These are phyloP conservation scores for Leccinum disarticulatum DNA, from an alignment of 768 basidiomycete species.

Conservation along the genomic window DNA sequence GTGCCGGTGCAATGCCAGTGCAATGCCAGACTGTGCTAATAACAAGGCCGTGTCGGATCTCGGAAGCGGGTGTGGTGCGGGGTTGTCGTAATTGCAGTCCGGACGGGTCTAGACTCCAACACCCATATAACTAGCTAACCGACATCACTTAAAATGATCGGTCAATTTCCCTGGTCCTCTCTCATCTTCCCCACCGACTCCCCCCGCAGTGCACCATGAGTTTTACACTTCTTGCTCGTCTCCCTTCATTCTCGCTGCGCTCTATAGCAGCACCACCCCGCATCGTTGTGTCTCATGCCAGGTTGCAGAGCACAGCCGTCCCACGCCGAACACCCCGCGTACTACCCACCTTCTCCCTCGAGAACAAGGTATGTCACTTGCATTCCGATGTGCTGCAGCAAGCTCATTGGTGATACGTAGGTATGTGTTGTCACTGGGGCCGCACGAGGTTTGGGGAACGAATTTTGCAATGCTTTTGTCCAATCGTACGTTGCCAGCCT, in stretches of 20 bases:
- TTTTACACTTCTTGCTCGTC: constrained; percentile 26
- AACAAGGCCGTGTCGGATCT: constrained; percentile 19
- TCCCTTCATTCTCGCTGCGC: constrained; percentile 16
- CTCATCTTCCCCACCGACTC: constrained; percentile 16
- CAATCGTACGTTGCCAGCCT: constrained; percentile 54
- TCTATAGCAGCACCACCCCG: constrained; percentile 12
- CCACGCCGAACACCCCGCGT: constrained; percentile 42
- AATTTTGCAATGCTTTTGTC: constrained; percentile 88
- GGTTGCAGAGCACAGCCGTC: constrained; percentile 30
- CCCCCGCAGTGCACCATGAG: constrained; percentile 27
- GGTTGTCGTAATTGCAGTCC: constrained; percentile 2
- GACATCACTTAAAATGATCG: constrained; percentile 21
- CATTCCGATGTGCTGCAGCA: neutral
- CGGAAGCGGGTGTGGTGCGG: constrained; percentile 7
- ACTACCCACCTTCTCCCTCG: constrained; percentile 76
- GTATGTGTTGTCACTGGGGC: constrained; percentile 93
- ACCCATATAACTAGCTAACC: neutral
- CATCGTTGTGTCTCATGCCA: constrained; percentile 5
- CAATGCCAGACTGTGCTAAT: constrained; percentile 21
- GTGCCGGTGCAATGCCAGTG: neutral
- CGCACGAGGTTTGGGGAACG: constrained; percentile 85
- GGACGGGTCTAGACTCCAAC: constrained; percentile 8
- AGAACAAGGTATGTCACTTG: constrained; percentile 56
- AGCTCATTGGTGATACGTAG: constrained; percentile 35
- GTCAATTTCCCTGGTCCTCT: constrained; percentile 15